A percentile compares a stretch with the other conserved stretches of the same genome.
phyloP scores from a whole-genome alignment of 805 yeast species.

The Teunomyces atbi region DNA sequence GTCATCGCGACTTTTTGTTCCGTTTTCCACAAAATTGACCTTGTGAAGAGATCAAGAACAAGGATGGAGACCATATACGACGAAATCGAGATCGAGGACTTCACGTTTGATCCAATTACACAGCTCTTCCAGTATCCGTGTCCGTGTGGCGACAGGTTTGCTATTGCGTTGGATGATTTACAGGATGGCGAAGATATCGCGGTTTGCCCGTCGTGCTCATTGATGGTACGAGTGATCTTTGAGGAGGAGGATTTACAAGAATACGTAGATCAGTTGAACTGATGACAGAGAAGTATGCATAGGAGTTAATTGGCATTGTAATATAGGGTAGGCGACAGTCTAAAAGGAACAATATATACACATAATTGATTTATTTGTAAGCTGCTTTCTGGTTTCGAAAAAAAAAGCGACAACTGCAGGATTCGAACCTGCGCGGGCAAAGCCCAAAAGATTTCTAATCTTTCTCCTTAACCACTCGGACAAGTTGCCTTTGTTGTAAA shows the following conservation, averaged over 20 bases:
- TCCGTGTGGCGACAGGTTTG: slow-evolving; percentile 96
- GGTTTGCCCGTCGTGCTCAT: slow-evolving; percentile 93
- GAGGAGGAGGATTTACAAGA: slow-evolving; percentile 61
- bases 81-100: slow-evolving; percentile 95
- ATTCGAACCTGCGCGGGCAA: slow-evolving; percentile 52
- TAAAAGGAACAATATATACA: neutral
- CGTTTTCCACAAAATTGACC: neutral
- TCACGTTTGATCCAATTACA: slow-evolving; percentile 81
- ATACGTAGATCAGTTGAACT: slow-evolving; percentile 19
- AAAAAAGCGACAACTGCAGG: slow-evolving; percentile 67
- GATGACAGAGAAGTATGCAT: neutral
- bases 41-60: neutral
- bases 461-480: slow-evolving; percentile 71
- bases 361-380: neutral
- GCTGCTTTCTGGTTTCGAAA: slow-evolving; percentile 11
- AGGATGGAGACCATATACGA: slow-evolving; percentile 72
- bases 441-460: slow-evolving; percentile 42
- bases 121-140: slow-evolving; percentile 91
- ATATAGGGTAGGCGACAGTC: neutral
- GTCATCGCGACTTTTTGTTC: neutral
- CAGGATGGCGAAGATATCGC: slow-evolving; percentile 91
- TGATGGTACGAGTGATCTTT: slow-evolving; percentile 88
- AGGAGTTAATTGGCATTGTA: neutral
- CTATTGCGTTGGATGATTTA: slow-evolving; percentile 79
- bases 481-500: slow-evolving; percentile 32